Evolutionary conservation across 805 yeast species (phyloP).

Genomic region (Metschnikowia kofuensis): DNA sequence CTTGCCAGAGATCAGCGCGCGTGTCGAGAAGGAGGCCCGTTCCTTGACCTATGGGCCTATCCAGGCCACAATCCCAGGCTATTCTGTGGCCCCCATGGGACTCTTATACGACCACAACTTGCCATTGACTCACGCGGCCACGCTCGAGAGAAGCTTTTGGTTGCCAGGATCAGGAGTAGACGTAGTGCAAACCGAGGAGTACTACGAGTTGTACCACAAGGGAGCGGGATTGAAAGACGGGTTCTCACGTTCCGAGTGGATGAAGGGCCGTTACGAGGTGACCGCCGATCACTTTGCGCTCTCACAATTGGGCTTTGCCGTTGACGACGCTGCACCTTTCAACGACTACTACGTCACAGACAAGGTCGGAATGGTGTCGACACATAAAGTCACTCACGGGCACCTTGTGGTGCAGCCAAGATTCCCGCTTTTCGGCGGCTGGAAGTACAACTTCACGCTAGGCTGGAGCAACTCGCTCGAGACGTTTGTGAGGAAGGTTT

Average conservation of each 20-base stretch:
- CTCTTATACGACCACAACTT: slow-evolving; percentile 60
- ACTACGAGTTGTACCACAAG: slow-evolving; percentile 72
- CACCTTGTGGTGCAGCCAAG: slow-evolving; percentile 71
- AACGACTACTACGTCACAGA: slow-evolving; percentile 77
- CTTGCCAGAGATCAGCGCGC: slow-evolving; percentile 33
- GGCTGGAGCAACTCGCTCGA: slow-evolving; percentile 79
- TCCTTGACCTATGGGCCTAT: slow-evolving; percentile 57
- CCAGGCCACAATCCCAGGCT: slow-evolving; percentile 41
- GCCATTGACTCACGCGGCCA: slow-evolving; percentile 62
- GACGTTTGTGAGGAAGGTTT: slow-evolving; percentile 46
- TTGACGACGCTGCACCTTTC: slow-evolving; percentile 30
- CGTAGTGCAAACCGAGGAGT: slow-evolving; percentile 74
- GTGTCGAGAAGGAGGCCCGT: slow-evolving; percentile 36
- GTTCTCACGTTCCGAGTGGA: slow-evolving; percentile 79
- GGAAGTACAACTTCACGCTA: slow-evolving; percentile 92
- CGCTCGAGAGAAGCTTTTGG: slow-evolving; percentile 76
- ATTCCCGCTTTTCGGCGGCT: slow-evolving; percentile 93
- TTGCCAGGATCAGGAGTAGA: slow-evolving; percentile 76
- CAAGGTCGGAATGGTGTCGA: slow-evolving; percentile 89
- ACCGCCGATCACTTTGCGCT: slow-evolving; percentile 57
- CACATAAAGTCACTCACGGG: slow-evolving; percentile 49
- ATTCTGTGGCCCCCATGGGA: slow-evolving; percentile 46
- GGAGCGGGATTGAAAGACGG: slow-evolving; percentile 71
- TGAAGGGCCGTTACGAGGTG: slow-evolving; percentile 50
- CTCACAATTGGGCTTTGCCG: slow-evolving; percentile 54